Evolutionary conservation across 768 basidiomycete species (phyloP), one percentile per base, ranked within the genome.

Genomic region (Xerocomellus dryophilus): DNA sequence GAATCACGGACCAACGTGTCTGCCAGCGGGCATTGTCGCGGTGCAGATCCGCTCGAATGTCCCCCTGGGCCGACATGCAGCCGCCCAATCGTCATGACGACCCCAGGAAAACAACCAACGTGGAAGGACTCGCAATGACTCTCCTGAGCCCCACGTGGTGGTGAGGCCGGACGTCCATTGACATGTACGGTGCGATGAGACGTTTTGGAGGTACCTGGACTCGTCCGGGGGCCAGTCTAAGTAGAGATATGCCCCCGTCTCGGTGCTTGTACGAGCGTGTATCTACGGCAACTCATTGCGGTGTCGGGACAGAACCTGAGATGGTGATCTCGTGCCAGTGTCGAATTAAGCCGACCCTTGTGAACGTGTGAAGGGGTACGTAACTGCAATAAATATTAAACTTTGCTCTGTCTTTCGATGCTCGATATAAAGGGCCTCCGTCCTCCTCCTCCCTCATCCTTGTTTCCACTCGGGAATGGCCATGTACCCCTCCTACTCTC

Each of bases 401-500:
- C 61, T 60, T 56, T 64, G 25, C 48, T 36, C 18, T 44, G n/a
- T 53, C 56, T 12, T 18, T 34, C 36, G 15, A 49, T 31, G n/a
- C 15, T 14, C 27, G 10, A 25, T 64, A 64, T 64, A 63, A 65
- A 65, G 17, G n/a, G 7, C 14, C 0, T 18, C 17, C 12, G 4
- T 34, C 34, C 17, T 6, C 12, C 14, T 17, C 20, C 27, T 20
- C 41, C 34, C 39, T 25, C 31, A 23, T 27, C 5, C 43, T 12
- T 5, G 23, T 25, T 5, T 25, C 23, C 23, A 25, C 23, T 25
- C 23, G 4, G 18, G 35, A 5, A 38, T 36, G 18, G 39, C 46
- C 43, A 66, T 63, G 50, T 41, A 60, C 23, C 31, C 64, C 2
- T 64, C 58, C 2, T 85, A 86, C 60, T 84, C 82, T 0, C 77